Base-by-base conservation (phyloP, 1,284 basidiomycete genomes). In the Sanghuangporus weigelae region DNA sequence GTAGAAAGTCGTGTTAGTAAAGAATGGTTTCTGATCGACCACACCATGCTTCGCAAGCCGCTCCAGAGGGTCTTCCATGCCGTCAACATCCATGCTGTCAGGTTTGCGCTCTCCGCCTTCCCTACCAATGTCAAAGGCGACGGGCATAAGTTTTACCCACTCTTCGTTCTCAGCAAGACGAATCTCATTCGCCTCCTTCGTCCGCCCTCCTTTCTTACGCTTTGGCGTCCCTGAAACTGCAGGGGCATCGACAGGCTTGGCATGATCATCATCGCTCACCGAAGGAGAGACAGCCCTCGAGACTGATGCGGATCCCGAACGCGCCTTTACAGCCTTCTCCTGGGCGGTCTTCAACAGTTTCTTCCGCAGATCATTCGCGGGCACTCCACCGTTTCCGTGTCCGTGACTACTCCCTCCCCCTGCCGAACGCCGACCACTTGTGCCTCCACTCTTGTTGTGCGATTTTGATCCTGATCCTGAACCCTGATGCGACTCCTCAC, bases 1-100 rank as follows among this genome's bases (percentile, higher is more conserved):
- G 77, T 98, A 99, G 74, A 95, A 93, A 49, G 93, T 90, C 64
- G 93, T 95, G 77, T 98, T 96, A 69, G 87, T 86, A 76, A 97
- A 98, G 77, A 98, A 94, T 40, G 88, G 87, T 38, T 54, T 60
- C 23, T 63, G 53, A 16, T 63, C 61, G 23, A 66, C 51, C 8
- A 60, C 21, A 4, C 62, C 65, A n/a, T 63, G 53, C 51, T 63
- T 59, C 19, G 54, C 65, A n/a, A 66, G 61, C 31, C 39, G 59
- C 21, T 57, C 53, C 10, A 66, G 31, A 11, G 44, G 39, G 40
- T 63, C 62, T 40, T 65, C 31, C 44, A 7, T 19, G 7, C 44
- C 21, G 40, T 65, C 64, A 35, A 62, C 40, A 21, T 62, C 64
- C 64, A 65, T 65, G 38, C 60, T 50, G 35, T 62, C 58, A 31